Conservation (phyloP, 768 basidiomycete species). For the Candolleomyces eurysporus region DNA sequence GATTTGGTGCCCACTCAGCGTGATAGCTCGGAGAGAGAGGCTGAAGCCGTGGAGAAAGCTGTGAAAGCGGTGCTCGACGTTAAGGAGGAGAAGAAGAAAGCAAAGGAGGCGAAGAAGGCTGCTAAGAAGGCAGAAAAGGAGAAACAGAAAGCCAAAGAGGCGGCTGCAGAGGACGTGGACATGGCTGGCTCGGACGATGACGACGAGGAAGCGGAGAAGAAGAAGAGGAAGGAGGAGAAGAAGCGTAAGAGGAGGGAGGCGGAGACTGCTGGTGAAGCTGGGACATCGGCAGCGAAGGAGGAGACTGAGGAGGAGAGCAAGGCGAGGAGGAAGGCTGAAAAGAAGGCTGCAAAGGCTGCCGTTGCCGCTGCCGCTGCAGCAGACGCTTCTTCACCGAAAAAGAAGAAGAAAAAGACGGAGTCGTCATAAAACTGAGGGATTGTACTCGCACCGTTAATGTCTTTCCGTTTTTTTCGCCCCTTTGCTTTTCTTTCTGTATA, state of each 20-base stretch:
- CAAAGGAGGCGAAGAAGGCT: conserved; percentile 75
- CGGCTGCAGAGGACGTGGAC: conserved; percentile 19
- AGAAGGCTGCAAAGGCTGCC: conserved; percentile 47
- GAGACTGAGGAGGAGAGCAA: conserved; percentile 87
- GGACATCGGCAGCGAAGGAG: conserved; percentile 39
- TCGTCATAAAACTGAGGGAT: conserved; percentile 11
- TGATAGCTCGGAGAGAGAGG: conserved; percentile 20
- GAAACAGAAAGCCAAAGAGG: conserved; percentile 16
- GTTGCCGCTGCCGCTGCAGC: conserved; percentile 33
- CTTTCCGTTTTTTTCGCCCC: not conserved
- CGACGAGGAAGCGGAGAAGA: conserved; percentile 37
- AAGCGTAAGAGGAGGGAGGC: conserved; percentile 49
- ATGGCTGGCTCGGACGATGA: conserved; percentile 34
- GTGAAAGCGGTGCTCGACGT: conserved; percentile 75
- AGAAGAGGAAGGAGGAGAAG: conserved; percentile 25
- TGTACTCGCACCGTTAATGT: not conserved
- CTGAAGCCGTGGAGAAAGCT: conserved; percentile 72
- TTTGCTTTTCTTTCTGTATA: not conserved
- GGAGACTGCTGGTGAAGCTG: conserved; percentile 27
- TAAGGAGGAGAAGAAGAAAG: conserved; percentile 82
- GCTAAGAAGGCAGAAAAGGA: conserved; percentile 62
- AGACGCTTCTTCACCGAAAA: conserved; percentile 32
- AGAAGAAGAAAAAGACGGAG: conserved; percentile 60
- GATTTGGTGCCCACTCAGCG: conserved; percentile 85
- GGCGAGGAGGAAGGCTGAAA: conserved; percentile 63